Conservation (phyloP, 2,329 filamentous ascomycete species). For the Alternaria novae-zelandiae region DNA sequence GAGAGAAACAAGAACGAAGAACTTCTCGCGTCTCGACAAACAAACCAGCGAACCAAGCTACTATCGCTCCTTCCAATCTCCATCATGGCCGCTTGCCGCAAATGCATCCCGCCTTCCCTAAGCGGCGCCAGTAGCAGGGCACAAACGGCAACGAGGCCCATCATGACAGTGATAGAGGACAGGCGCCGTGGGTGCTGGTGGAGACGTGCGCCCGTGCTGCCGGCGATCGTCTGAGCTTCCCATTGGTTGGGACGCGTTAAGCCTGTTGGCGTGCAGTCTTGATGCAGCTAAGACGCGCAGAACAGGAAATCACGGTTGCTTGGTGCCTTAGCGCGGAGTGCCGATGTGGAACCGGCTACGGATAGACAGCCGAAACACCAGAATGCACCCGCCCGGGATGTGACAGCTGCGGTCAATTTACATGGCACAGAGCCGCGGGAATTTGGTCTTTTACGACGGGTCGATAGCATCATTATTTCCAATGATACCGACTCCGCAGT, state of each 20-base stretch:
- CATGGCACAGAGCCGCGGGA: not conserved
- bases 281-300: conserved; percentile 9
- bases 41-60: not conserved
- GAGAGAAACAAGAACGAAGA: not conserved
- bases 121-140: conserved; percentile 3
- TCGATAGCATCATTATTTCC: not conserved
- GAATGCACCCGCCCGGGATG: not conserved
- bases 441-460: not conserved
- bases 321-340: not conserved
- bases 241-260: conserved; percentile 6
- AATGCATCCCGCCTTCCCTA: not conserved
- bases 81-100: not conserved
- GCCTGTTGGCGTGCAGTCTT: conserved; percentile 6
- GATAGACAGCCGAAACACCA: not conserved
- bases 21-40: not conserved
- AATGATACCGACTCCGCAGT: not conserved
- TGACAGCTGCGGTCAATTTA: not conserved
- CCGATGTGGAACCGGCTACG: not conserved
- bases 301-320: not conserved
- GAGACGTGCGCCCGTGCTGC: conserved; percentile 2
- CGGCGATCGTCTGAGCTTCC: not conserved
- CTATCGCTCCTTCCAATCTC: conserved; percentile 8
- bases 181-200: not conserved
- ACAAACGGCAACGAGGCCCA: conserved; percentile 4
- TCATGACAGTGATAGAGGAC: not conserved